phyloP scores from a whole-genome alignment of 768 basidiomycete genomes.

The Lentinus brumalis region DNA sequence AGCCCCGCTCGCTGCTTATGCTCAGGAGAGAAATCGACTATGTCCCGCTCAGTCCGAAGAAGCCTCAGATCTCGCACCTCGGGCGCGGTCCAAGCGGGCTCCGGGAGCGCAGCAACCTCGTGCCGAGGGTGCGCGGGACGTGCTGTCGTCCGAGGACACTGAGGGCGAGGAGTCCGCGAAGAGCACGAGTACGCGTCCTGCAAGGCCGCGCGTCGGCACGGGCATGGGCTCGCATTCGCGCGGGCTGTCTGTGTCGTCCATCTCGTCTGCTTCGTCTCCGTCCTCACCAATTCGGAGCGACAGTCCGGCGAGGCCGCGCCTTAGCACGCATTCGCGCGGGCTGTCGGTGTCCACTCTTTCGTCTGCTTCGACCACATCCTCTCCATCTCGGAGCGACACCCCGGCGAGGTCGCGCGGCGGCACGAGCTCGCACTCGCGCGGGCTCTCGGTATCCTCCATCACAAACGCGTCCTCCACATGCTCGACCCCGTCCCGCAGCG shows the following conservation, averaged over 20 bases:
- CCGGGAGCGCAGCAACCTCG: constrained; percentile 10
- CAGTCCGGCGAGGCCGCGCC: background rate
- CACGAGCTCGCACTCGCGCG: constrained; percentile 8
- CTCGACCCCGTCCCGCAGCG: background rate
- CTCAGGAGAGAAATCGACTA: constrained; percentile 73
- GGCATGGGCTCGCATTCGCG: constrained; percentile 9
- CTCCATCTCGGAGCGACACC: background rate
- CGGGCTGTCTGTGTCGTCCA: constrained; percentile 12
- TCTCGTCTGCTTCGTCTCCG: constrained; percentile 10
- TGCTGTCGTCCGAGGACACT: constrained; percentile 15
- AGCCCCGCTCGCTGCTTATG: constrained; percentile 61
- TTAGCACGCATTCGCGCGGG: constrained; percentile 10
- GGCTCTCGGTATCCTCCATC: constrained; percentile 11
- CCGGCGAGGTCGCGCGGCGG: background rate
- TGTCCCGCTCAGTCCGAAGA: constrained; percentile 72
- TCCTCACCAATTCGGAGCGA: background rate
- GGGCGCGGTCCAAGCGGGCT: constrained; percentile 31
- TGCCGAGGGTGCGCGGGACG: constrained; percentile 11
- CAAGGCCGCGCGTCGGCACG: background rate
- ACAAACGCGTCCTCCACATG: constrained; percentile 8
- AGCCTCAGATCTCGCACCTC: constrained; percentile 38
- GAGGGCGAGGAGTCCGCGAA: constrained; percentile 10
- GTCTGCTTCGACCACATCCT: constrained; percentile 5
- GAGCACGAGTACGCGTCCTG: background rate
- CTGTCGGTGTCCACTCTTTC: constrained; percentile 12